Base-by-base conservation (phyloP, 352 stramenopile genomes). In the Globisporangium camurandrum region DNA sequence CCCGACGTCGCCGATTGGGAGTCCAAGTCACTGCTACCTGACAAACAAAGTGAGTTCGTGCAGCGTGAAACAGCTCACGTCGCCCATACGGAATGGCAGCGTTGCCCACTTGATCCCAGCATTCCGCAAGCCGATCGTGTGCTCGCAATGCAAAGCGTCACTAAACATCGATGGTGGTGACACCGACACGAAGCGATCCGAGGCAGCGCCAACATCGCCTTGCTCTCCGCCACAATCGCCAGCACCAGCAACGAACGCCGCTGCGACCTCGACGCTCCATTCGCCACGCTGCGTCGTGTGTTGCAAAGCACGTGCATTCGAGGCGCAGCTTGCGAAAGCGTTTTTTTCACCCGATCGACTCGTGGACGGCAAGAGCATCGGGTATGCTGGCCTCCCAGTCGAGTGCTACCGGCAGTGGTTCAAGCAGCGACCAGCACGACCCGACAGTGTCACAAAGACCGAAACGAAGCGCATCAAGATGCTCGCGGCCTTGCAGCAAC, bases 391-490 rank as follows among this genome's bases (percentile, higher is more conserved):
- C 1, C 23, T 67, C 0, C 27, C 46, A 1, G 17, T 33, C 30
- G 56, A 53, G 22, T 55, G 47, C 51, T 67, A 67, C 23, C 59
- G 51, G 5, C 28, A 51, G 19, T 67, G 59, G 59, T 64, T 67
- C 52, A 38, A 41, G 11, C 56, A 53, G 41, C 40, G 42, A 12
- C 38, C 24, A 4, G 16, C 22, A 30, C 45, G 41, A 11, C 19
- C 11, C 1, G 39, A 51, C 2, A 31, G 28, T 6, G 55, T 67
- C 24, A 37, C 20, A 1, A 40, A 48, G 9, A 54, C 46, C 19
- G 36, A 62, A 33, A 33, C 59, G 17, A 61, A 63, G 46, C 52
- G 61, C 23, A 28, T 38, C 2, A 34, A 41, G n/a, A 53, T 63
- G 34, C 50, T 66, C 14, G 43, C 30, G 4, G 56, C 28, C 22